These are phyloP conservation scores for Globisporangium megalacanthum DNA, from an alignment of 352 stramenopile species.

Conservation along the genomic window DNA sequence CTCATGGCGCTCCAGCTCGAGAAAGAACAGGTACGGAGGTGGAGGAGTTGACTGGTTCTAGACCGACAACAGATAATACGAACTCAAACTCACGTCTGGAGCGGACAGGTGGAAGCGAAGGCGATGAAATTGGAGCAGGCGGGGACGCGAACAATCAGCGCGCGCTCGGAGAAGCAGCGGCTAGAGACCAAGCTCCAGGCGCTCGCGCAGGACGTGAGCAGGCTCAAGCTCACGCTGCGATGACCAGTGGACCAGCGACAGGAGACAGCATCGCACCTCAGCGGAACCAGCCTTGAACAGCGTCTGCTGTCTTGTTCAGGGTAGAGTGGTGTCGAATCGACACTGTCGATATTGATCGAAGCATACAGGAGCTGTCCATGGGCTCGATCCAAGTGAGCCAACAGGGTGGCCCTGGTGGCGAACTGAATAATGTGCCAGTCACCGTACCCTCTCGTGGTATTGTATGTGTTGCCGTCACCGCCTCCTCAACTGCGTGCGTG, in stretches of 20 bases:
- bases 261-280: too few species aligned
- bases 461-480: too few species aligned
- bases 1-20: slow-evolving; percentile 40
- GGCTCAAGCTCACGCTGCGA: slow-evolving; percentile 27
- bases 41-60: background rate
- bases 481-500: too few species aligned
- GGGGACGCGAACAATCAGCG: slow-evolving; percentile 35
- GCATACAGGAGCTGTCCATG: too few species aligned
- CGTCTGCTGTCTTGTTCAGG: too few species aligned
- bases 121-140: slow-evolving; percentile 36
- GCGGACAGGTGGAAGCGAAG: slow-evolving; percentile 26
- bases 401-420: too few species aligned
- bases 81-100: background rate
- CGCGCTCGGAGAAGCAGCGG: slow-evolving; percentile 27
- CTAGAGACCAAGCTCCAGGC: slow-evolving; percentile 24
- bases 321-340: too few species aligned
- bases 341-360: too few species aligned
- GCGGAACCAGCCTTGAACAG: too few species aligned
- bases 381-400: too few species aligned
- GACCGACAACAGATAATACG: background rate
- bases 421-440: too few species aligned
- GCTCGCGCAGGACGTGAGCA: slow-evolving; percentile 25
- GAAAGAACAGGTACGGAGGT: slow-evolving; percentile 30
- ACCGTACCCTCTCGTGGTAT: too few species aligned
- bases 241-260: background rate